A percentile compares a stretch with the other conserved stretches of the same genome.
phyloP scores from a whole-genome alignment of 176 grass and related monocot genomes.

The Chloris gayana region DNA sequence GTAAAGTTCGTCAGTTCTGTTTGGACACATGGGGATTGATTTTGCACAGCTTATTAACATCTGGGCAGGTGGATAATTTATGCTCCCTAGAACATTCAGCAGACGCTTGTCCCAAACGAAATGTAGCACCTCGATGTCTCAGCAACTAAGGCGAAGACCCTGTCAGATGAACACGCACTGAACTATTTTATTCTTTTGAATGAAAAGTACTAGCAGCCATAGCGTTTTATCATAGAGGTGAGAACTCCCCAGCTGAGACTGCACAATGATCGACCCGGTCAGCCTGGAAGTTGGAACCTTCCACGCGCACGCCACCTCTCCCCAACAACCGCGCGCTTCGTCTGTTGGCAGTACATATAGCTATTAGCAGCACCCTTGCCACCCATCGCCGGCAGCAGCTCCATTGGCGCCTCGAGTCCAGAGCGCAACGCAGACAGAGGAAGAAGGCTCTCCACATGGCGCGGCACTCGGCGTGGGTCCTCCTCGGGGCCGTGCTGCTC shows the following conservation, averaged over 20 bases:
- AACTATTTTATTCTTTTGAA: no score
- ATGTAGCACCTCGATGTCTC: background rate
- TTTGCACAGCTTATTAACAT: background rate
- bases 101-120: background rate
- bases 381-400: background rate
- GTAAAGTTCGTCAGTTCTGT: background rate
- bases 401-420: background rate
- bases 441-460: background rate
- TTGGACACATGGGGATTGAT: background rate
- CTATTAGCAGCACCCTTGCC: background rate
- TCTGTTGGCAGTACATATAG: conserved; percentile 17
- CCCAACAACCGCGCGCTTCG: conserved; percentile 47
- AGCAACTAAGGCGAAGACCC: no score
- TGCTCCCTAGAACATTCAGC: background rate
- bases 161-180: no score
- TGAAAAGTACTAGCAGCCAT: background rate
- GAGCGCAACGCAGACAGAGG: background rate
- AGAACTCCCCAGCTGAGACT: background rate
- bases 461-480: background rate
- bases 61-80: background rate
- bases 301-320: conserved; percentile 14
- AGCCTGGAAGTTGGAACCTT: conserved; percentile 6
- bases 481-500: conserved; percentile 32
- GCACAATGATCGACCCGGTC: conserved; percentile 19
- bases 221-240: background rate